Evolutionary conservation across 139 green algal genomes (phyloP).

Genomic region (Asterochloris sp.): DNA sequence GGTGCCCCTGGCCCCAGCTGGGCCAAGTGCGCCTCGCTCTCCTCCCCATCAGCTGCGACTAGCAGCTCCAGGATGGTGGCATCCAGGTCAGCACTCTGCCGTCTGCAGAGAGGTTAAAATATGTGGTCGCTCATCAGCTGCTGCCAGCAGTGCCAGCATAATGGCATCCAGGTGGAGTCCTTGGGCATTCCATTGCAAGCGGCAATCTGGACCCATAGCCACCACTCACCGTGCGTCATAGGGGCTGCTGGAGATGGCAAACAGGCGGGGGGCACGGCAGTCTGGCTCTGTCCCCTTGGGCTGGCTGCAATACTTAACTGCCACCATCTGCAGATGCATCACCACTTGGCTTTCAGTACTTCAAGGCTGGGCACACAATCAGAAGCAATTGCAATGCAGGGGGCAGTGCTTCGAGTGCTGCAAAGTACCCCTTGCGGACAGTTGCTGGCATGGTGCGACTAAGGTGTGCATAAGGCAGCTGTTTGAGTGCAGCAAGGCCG

Average conservation of each 20-base stretch:
- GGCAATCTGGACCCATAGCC: neutral
- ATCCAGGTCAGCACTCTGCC: slow-evolving; percentile 60
- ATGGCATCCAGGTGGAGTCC: no score
- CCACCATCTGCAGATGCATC: neutral
- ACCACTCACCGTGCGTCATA: neutral
- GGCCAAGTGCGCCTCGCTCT: slow-evolving; percentile 40
- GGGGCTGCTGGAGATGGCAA: neutral
- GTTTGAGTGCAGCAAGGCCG: neutral
- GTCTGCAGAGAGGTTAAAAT: slow-evolving; percentile 58
- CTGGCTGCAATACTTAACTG: neutral
- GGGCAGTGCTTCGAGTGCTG: neutral
- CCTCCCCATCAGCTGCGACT: slow-evolving; percentile 22
- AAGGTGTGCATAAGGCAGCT: neutral
- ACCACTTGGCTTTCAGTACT: slow-evolving; percentile 2
- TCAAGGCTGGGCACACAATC: neutral
- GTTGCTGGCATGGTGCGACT: neutral
- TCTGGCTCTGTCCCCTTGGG: neutral
- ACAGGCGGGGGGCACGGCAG: neutral
- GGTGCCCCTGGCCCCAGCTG: slow-evolving; percentile 45
- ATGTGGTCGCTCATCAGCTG: slow-evolving; percentile 35
- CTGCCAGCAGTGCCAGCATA: no score
- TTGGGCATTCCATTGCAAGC: no score
- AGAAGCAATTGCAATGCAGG: neutral
- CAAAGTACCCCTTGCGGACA: neutral
- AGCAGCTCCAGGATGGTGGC: slow-evolving; percentile 55